Percentiles rank a stretch among this genome's conserved stretches.
Evolutionary conservation across 306 rosid species (phyloP).

Genomic region (Dryas alaskensis): DNA sequence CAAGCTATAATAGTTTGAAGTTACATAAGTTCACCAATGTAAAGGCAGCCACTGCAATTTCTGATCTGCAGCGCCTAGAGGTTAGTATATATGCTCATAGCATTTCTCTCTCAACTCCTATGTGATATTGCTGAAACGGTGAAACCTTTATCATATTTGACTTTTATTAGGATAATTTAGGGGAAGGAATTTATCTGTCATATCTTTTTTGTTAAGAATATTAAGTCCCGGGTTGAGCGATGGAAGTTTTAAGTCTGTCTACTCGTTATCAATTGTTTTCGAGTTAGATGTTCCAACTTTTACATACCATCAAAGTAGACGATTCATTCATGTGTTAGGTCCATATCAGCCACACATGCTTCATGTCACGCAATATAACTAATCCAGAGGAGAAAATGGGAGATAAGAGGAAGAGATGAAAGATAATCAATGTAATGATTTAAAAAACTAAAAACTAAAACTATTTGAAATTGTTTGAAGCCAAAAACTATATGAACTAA

Average conservation of each 20-base stretch:
- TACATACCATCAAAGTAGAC: background rate
- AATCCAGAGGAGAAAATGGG: too few relatives aligned
- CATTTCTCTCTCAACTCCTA: background rate
- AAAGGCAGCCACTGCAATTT: constrained; percentile 29
- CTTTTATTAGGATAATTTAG: background rate
- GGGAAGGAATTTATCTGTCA: background rate
- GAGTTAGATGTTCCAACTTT: background rate
- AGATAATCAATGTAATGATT: background rate
- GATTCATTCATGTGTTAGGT: background rate
- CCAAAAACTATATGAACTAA: background rate
- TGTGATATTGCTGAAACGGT: background rate
- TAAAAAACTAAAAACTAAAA: background rate
- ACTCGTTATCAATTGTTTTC: background rate
- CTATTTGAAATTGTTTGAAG: background rate
- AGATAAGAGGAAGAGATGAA: too few relatives aligned
- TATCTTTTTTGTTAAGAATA: background rate
- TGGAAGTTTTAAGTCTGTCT: too few relatives aligned
- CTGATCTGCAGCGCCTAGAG: constrained; percentile 78
- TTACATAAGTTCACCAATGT: constrained; percentile 33
- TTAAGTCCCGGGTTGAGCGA: too few relatives aligned
- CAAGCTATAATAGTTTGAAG: constrained; percentile 40
- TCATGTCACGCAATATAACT: background rate
- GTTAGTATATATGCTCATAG: constrained; percentile 29
- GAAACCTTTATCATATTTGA: background rate
- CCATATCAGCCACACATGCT: background rate